Evolutionary conservation across 352 stramenopile genomes (phyloP), one percentile per base, ranked within the genome.

Genomic region (Phytophthora pluvialis): DNA sequence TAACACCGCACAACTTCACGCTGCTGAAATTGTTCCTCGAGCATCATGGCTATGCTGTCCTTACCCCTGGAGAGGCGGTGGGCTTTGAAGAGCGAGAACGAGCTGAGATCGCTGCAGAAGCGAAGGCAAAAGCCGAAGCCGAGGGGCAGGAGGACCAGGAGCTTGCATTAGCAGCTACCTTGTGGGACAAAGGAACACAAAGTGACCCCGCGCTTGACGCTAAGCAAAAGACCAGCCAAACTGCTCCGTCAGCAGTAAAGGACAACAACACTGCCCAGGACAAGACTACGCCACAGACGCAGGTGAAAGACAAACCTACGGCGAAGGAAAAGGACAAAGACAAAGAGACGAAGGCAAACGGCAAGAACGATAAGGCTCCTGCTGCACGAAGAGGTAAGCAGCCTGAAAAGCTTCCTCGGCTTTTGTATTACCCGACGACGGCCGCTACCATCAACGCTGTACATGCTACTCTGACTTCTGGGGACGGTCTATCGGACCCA

Each of bases 391-490:
- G 71, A 42, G 70, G 40, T 12, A 78, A 73, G 12, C 81, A 83
- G 29, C 72, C 71, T 15, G 66, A 79, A 36, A 80, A 74, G 16
- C 64, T 85, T 35, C 80, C 80, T 31, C 73, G 77, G 11, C 60
- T 89, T 8, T 65, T 89, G 49, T 88, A 89, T 62, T 85, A 88
- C 55, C 72, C 76, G 31, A 87, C 80, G 38, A 90, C 81, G 3
- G 56, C 78, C 4, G 75, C 81, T 21, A 90, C 78, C 15, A 88
- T 90, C 54, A 90, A 88, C 48, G 81, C 81, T 25, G 68, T 90
- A 36, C 81, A 88, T 49, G 70, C 78, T 31, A 73, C 73, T 8
- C 56, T 90, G 18, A 76, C 77, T 42, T 72, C 75, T 18, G 78
- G 73, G 0, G 62, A 69, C 33, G 69, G 64, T 5, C n/a, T 83